Base-by-base conservation (phyloP, 805 yeast genomes). In the Lipomyces sp. region DNA sequence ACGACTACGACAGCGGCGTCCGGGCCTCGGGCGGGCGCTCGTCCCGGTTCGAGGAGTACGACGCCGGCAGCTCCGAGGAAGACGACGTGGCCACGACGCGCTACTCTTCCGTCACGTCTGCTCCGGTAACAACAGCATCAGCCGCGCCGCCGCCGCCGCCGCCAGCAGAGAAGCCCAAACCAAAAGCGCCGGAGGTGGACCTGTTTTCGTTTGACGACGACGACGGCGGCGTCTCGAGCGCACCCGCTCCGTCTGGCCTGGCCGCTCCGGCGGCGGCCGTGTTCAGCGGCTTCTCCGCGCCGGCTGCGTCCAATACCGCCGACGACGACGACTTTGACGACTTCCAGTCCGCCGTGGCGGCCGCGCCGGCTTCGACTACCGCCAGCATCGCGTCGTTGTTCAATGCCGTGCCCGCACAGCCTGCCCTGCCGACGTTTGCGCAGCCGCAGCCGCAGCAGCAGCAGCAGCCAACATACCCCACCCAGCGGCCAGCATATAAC, bases 311-410 rank as follows among this genome's bases (percentile, higher is more conserved):
- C n/a, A n/a, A n/a, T n/a, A n/a, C n/a, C 6, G 29, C 29, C 29
- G 29, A 26, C 38, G 68, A 66, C 32, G 70, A 67, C 49, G 74
- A 68, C 36, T 72, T 70, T 63, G 84, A 78, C 57, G 85, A 81
- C 59, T 81, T 81, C 74, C 84, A 81, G 64, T 64, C 72, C 39
- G 82, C 83, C n/a, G 45, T 58, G 6, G 37, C 60, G 5, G 35
- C 61, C 7, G 38, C 62, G 40, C 58, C 4, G 11, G 63, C 23
- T 24, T 51, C 4, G 33, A 45, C 49, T 8, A 31, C 55, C 21
- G 23, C 46, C 32, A 34, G 45, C 18, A 51, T 56, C 22, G 39
- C 48, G 18, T 45, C 41, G 8, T 26, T 56, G 21, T 56, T 54
- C 39, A 52, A 33, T 31, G 32, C 43, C 4, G 36, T 47, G 13